These are phyloP conservation scores for Coccomyxa subellipsoidea DNA, from an alignment of 163 green algal genomes.

Conservation along the genomic window DNA sequence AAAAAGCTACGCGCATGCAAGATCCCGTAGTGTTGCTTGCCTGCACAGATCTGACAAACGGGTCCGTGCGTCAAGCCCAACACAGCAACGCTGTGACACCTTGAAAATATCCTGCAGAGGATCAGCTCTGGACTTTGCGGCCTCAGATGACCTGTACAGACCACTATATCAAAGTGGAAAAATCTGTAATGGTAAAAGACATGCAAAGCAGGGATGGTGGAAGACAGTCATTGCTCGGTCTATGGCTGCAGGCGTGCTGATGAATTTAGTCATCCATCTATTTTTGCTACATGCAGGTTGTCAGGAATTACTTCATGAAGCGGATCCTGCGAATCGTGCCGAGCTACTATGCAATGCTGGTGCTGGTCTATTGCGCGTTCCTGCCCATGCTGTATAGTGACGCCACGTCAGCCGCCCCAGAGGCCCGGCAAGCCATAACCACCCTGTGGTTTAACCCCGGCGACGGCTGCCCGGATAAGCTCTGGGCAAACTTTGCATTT, in stretches of 20 bases:
- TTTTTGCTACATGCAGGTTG: neutral
- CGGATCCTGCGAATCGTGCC: neutral
- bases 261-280: neutral
- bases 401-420: neutral
- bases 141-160: no score
- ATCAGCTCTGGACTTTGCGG: no score
- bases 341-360: neutral
- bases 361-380: neutral
- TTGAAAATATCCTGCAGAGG: no score
- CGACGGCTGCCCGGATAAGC: conserved; percentile 1
- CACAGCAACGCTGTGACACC: no score
- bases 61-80: no score
- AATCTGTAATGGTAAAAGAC: no score
- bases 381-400: neutral
- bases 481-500: neutral
- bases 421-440: neutral
- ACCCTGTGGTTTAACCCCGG: neutral
- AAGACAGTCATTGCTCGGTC: neutral
- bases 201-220: no score
- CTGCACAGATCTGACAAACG: no score
- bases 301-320: neutral
- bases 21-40: no score
- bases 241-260: neutral
- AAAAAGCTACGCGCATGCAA: no score
- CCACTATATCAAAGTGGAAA: no score